phyloP scores from a whole-genome alignment of 495 filamentous ascomycete species.

The Antarctomyces pellizariae region DNA sequence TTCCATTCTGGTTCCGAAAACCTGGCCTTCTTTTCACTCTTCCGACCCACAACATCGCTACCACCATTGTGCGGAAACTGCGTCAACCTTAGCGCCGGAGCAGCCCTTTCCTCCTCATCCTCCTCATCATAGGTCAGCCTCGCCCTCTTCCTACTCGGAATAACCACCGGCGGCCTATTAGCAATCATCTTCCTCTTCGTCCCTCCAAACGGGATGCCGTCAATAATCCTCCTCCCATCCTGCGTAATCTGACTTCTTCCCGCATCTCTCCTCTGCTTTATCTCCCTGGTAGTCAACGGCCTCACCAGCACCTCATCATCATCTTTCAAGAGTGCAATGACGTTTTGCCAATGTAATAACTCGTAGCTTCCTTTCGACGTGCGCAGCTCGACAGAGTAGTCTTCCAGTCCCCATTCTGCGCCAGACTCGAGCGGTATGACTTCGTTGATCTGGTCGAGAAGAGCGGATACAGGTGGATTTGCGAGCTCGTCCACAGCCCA shows the following conservation, averaged over 20 bases:
- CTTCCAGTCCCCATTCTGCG: constrained; percentile 66
- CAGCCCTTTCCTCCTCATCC: constrained; percentile 4
- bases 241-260: constrained; percentile 66
- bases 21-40: background rate
- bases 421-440: constrained; percentile 62
- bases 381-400: constrained; percentile 68
- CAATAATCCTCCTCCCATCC: constrained; percentile 65
- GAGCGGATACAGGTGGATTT: constrained; percentile 47
- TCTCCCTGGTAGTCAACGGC: constrained; percentile 49
- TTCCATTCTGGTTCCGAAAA: background rate
- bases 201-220: constrained; percentile 74
- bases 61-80: background rate
- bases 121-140: constrained; percentile 23
- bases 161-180: constrained; percentile 42
- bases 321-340: constrained; percentile 47
- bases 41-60: constrained; percentile 3
- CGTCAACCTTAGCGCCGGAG: background rate
- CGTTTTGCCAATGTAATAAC: constrained; percentile 65
- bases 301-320: constrained; percentile 82
- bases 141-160: constrained; percentile 54
- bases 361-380: constrained; percentile 38
- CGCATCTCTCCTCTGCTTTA: constrained; percentile 46
- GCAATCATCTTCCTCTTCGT: constrained; percentile 33
- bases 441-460: constrained; percentile 67
- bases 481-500: constrained; percentile 38